Evolutionary conservation across 106 monocot species (phyloP).

Genomic region (Iris macrosiphon): DNA sequence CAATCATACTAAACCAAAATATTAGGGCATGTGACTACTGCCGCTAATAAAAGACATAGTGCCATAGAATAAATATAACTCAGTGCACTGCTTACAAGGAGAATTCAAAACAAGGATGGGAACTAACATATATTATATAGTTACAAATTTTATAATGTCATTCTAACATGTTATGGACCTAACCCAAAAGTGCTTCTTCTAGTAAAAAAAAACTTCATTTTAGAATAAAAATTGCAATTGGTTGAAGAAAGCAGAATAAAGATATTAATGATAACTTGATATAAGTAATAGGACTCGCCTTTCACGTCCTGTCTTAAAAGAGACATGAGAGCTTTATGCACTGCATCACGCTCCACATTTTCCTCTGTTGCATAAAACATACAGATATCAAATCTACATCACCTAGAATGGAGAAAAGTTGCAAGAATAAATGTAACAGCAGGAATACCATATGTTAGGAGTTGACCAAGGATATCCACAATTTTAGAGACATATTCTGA

Average conservation of each 20-base stretch:
- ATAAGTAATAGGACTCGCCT: conserved; percentile 30
- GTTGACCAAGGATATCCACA: conserved; percentile 89
- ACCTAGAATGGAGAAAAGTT: background rate
- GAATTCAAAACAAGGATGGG: no score
- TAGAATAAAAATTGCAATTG: background rate
- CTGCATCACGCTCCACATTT: conserved; percentile 99
- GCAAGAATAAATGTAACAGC: conserved; percentile 2
- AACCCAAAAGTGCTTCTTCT: no score
- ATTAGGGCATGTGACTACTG: no score
- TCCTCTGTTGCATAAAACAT: conserved; percentile 51
- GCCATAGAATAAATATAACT: no score
- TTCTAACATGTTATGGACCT: no score
- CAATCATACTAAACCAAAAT: no score
- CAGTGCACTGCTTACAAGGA: no score
- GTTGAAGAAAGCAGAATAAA: background rate
- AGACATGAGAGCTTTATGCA: conserved; percentile 92
- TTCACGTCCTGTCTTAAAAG: conserved; percentile 93
- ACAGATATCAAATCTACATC: no score
- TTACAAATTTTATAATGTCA: no score
- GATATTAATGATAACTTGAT: background rate
- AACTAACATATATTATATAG: no score
- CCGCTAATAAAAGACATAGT: no score
- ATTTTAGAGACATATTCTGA: conserved; percentile 93
- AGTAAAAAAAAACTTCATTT: no score
- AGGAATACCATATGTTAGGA: conserved; percentile 63